Conservation (phyloP, 1,284 basidiomycete species). For the Fomitopsis pinicola region DNA sequence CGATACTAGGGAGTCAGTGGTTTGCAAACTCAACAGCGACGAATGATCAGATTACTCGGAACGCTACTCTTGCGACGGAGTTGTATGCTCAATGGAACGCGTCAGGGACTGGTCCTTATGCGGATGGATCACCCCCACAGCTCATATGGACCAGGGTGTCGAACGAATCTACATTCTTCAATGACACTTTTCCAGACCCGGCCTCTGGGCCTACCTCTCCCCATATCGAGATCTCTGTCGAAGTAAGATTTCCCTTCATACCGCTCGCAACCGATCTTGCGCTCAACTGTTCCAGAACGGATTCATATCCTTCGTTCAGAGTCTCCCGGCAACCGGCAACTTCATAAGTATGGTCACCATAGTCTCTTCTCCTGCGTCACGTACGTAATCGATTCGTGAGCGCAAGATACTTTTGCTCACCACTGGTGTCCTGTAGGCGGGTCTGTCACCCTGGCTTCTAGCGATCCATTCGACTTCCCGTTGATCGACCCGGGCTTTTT, state of each 20-base stretch:
- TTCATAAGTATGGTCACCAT: slow-evolving; percentile 4
- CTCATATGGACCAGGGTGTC: slow-evolving; percentile 11
- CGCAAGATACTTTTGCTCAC: background rate
- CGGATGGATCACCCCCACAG: slow-evolving; percentile 7
- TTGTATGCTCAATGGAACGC: slow-evolving; percentile 12
- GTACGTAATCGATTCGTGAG: slow-evolving; percentile 1
- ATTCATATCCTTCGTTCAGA: slow-evolving; percentile 6
- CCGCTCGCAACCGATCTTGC: too few relatives aligned
- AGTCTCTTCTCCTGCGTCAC: slow-evolving; percentile 10
- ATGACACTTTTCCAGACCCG: slow-evolving; percentile 8
- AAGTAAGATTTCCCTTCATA: slow-evolving; percentile 5
- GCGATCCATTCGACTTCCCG: slow-evolving; percentile 19
- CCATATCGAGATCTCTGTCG: slow-evolving; percentile 14
- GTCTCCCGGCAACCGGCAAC: slow-evolving; percentile 6
- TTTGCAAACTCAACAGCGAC: slow-evolving; percentile 13
- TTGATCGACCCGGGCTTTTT: slow-evolving; percentile 20
- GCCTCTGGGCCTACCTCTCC: slow-evolving; percentile 13
- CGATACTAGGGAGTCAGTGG: slow-evolving; percentile 12
- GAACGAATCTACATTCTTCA: background rate
- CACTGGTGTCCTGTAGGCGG: slow-evolving; percentile 15
- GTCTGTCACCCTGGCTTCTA: slow-evolving; percentile 18
- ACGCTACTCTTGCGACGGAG: slow-evolving; percentile 11
- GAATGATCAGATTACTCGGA: slow-evolving; percentile 9
- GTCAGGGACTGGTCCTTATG: slow-evolving; percentile 5
- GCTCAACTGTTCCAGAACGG: background rate